Evolutionary conservation across 208 protist genomes (phyloP), one percentile per base, ranked within the genome.

Genomic region (Trypanosoma congolense): DNA sequence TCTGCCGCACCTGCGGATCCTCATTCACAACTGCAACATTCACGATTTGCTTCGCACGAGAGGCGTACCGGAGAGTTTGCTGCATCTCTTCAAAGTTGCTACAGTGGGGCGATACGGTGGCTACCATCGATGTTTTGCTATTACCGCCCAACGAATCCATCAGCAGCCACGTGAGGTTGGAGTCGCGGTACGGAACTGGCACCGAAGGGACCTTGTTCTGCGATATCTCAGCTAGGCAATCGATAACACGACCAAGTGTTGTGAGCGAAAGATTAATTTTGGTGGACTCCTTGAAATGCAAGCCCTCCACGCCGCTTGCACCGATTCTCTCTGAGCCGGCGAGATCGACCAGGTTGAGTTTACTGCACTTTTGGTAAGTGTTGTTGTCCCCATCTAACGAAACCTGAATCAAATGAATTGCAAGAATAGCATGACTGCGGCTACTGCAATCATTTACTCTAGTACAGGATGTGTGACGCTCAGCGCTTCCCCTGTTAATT

Each of bases 51-150:
- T 91, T 92, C 1, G 88, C 92, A 1, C 84, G 75, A 10, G 72
- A 78, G 19, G 90, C 92, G 77, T 95, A 96, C 36, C 86, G 82
- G 41, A 98, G 56, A 18, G 96, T 98, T 26, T 88, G 89, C 4
- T 83, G 64, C 16, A 83, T 95, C 64, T 98, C 93, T 4, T 97
- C 93, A 54, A 83, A 92, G 67, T 90, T 94, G 28, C 73, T 65
- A 29, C 60, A 48, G 48, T 95, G 85, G n/a, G 94, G 96, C 4
- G 82, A 92, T 8, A 98, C 64, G 2, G 90, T 93, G 6, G 94
- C 95, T 42, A 98, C 85, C 92, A 98, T 97, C 16, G 86, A 86
- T 3, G 96, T 98, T 52, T 96, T 96, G 45, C 80, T 87, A 69
- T 89, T 89, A 19, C 90, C 90, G 51, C 85, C 87, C 3, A 96